Evolutionary conservation across 805 yeast species (phyloP).

Genomic region (Yarrowia deformans): DNA sequence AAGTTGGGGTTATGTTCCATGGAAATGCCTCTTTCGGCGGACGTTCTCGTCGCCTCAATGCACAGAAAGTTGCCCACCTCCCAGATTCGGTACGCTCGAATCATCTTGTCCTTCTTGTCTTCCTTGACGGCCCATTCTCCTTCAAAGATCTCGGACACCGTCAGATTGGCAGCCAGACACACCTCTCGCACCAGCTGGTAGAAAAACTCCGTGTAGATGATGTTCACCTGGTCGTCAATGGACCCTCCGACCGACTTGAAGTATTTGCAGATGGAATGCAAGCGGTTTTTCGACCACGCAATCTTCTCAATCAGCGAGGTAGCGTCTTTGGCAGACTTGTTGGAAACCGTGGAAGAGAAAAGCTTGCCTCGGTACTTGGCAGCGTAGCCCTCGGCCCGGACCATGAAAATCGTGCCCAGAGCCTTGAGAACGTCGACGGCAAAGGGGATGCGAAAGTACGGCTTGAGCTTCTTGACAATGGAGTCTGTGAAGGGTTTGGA

Average conservation of each 20-base stretch:
- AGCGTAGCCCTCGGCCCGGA: slow-evolving; percentile 21
- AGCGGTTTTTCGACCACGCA: slow-evolving; percentile 5
- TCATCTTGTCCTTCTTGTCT: slow-evolving; percentile 35
- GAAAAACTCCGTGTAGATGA: slow-evolving; percentile 31
- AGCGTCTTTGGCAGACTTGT: neutral
- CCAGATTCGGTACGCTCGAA: slow-evolving; percentile 32
- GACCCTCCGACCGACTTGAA: slow-evolving; percentile 6
- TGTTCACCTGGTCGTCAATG: slow-evolving; percentile 35
- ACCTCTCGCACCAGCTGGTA: slow-evolving; percentile 33
- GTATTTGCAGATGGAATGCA: slow-evolving; percentile 12
- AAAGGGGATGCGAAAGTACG: slow-evolving; percentile 33
- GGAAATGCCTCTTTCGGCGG: slow-evolving; percentile 23
- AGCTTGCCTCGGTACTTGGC: slow-evolving; percentile 31
- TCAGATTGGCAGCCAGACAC: slow-evolving; percentile 24
- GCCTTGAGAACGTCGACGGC: slow-evolving; percentile 32
- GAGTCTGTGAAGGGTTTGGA: slow-evolving; percentile 2
- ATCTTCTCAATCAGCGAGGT: slow-evolving; percentile 14
- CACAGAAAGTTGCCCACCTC: slow-evolving; percentile 27
- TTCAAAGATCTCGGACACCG: slow-evolving; percentile 21
- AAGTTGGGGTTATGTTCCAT: slow-evolving; percentile 5
- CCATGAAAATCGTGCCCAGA: slow-evolving; percentile 20
- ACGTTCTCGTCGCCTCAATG: slow-evolving; percentile 23
- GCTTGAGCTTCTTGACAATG: slow-evolving; percentile 13
- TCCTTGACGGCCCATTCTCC: slow-evolving; percentile 32
- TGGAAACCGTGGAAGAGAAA: neutral